Percentiles rank a stretch among this genome's conserved stretches.
phyloP scores from a whole-genome alignment of 345 rosid species.

The Murraya paniculata region DNA sequence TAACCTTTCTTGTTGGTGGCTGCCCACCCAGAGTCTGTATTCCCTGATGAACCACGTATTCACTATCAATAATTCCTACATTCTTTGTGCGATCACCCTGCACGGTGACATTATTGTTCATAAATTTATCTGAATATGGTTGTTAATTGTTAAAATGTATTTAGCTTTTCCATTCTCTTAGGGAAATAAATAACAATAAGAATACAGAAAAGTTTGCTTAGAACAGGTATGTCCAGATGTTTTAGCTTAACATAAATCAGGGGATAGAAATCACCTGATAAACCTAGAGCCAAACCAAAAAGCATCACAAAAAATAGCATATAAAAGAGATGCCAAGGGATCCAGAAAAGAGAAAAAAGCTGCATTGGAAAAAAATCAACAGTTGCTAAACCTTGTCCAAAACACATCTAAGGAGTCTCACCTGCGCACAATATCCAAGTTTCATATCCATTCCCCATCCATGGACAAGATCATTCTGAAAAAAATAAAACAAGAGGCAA shows the following conservation, averaged over 20 bases:
- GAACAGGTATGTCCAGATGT: background rate
- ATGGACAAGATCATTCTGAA: slow-evolving; percentile 91
- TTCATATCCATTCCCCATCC: slow-evolving; percentile 99
- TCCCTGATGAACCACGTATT: slow-evolving; percentile 82
- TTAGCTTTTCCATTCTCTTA: background rate
- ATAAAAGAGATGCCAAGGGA: background rate
- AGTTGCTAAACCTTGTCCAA: background rate
- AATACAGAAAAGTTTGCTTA: background rate
- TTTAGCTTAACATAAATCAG: background rate
- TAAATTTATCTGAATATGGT: background rate
- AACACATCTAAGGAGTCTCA: slow-evolving; percentile 19
- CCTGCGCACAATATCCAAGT: slow-evolving; percentile 98
- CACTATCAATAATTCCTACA: slow-evolving; percentile 84
- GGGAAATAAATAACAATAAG: background rate
- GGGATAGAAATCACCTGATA: background rate
- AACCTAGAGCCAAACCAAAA: background rate
- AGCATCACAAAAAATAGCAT: background rate
- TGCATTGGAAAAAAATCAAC: too few relatives aligned
- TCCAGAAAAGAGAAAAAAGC: background rate
- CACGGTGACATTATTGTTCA: background rate
- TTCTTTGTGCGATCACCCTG: slow-evolving; percentile 93
- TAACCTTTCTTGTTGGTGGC: slow-evolving; percentile 48
- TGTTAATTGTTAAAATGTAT: background rate
- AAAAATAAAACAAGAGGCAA: slow-evolving; percentile 17
- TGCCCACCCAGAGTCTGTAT: slow-evolving; percentile 87